A percentile compares a stretch with the other conserved stretches of the same genome.
phyloP scores from a whole-genome alignment of 495 filamentous ascomycete species.

The Geopyxis carbonaria region DNA sequence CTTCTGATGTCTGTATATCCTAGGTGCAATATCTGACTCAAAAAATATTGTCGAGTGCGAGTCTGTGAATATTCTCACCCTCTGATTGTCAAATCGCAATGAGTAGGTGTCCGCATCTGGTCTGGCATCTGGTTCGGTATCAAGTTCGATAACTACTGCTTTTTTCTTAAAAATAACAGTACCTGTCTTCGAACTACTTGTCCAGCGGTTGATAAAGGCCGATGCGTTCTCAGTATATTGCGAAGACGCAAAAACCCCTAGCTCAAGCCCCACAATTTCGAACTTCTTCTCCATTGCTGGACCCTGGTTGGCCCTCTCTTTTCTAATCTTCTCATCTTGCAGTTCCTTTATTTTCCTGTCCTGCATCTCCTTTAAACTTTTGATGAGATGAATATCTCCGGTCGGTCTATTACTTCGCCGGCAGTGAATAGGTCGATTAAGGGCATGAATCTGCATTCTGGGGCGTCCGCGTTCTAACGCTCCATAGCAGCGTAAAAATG shows the following conservation, averaged over 20 bases:
- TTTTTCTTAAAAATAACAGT: neutral
- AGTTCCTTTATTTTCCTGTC: conserved; percentile 11
- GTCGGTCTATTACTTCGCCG: neutral
- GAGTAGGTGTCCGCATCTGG: neutral
- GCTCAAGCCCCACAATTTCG: neutral
- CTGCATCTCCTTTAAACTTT: conserved; percentile 8
- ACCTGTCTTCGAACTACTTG: neutral
- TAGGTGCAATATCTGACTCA: neutral
- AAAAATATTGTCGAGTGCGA: neutral
- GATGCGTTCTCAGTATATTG: neutral
- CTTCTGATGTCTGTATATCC: conserved; percentile 1
- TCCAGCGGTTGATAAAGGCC: conserved; percentile 1
- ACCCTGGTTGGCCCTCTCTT: neutral
- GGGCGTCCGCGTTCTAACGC: neutral
- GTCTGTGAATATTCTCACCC: neutral
- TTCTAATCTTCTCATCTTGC: neutral
- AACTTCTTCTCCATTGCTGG: neutral
- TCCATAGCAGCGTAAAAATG: neutral
- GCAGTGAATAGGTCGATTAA: neutral
- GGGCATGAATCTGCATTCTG: neutral
- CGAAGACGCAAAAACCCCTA: neutral
- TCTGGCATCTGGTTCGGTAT: neutral
- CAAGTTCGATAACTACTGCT: conserved; percentile 1
- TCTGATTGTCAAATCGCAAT: neutral
- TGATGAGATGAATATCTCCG: conserved; percentile 8